Percentiles rank a stretch among this genome's conserved stretches.
These are phyloP conservation scores for Phyllostachys edulis DNA, from an alignment of 176 grass and related monocot genomes.

Conservation along the genomic window DNA sequence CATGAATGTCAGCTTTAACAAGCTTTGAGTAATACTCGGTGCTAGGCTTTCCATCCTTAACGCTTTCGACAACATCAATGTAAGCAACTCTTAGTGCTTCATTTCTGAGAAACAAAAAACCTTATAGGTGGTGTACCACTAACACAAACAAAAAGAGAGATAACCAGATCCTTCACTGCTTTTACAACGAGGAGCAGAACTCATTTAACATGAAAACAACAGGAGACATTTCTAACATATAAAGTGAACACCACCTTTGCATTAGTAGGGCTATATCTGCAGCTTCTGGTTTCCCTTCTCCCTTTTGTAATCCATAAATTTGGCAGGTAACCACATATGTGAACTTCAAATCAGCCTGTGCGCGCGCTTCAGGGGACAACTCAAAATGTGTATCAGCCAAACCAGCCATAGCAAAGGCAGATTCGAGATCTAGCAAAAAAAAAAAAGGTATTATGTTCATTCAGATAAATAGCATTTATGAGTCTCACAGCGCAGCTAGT, in stretches of 20 bases:
- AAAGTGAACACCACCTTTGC: slow-evolving; percentile 61
- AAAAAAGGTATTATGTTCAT: slow-evolving; percentile 1
- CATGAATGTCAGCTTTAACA: slow-evolving; percentile 93
- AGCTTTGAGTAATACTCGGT: slow-evolving; percentile 94
- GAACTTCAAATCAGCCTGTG: slow-evolving; percentile 91
- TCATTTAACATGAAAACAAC: background rate
- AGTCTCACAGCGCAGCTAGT: slow-evolving; percentile 22
- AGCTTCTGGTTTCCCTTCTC: slow-evolving; percentile 75
- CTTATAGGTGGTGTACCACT: slow-evolving; percentile 18
- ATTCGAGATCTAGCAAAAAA: slow-evolving; percentile 51
- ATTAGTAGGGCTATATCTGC: slow-evolving; percentile 86
- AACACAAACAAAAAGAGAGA: background rate
- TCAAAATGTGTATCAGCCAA: slow-evolving; percentile 81
- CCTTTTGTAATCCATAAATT: slow-evolving; percentile 90
- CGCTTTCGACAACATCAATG: slow-evolving; percentile 69
- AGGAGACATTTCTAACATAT: slow-evolving; percentile 26
- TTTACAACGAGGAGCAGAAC: background rate
- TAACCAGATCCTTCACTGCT: slow-evolving; percentile 2
- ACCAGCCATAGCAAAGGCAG: slow-evolving; percentile 43
- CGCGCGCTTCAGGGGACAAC: slow-evolving; percentile 72
- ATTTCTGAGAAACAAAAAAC: slow-evolving; percentile 58
- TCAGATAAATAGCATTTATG: slow-evolving; percentile 23
- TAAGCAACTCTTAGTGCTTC: slow-evolving; percentile 95
- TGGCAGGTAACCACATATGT: slow-evolving; percentile 94
- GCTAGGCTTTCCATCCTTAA: slow-evolving; percentile 66